These are phyloP conservation scores for Acanthamoeba culbertsoni DNA, from an alignment of 208 protist species.

Conservation along the genomic window DNA sequence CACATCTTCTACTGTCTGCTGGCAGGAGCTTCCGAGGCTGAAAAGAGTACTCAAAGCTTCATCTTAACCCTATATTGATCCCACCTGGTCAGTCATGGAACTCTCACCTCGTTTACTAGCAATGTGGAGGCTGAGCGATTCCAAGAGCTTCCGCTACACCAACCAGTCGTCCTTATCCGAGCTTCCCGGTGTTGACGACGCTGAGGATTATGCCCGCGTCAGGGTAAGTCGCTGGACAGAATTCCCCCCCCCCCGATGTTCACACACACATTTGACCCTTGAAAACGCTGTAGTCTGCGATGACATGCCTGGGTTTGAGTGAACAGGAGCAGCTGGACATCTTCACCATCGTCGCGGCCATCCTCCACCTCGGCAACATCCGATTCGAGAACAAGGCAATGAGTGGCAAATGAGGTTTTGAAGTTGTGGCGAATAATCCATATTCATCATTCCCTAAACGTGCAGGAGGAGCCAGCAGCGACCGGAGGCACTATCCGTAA, in stretches of 20 bases:
- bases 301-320: conserved; percentile 68
- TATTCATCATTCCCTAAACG: too few species aligned
- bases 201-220: conserved; percentile 74
- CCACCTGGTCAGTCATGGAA: background rate
- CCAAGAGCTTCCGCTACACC: conserved; percentile 74
- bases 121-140: conserved; percentile 51
- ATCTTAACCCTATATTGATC: background rate
- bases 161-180: conserved; percentile 68
- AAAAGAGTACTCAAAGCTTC: conserved; percentile 18
- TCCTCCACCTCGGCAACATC: conserved; percentile 86
- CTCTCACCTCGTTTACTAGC: too few species aligned
- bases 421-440: too few species aligned
- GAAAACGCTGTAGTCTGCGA: conserved; percentile 21
- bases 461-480: background rate
- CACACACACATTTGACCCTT: too few species aligned
- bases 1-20: conserved; percentile 88
- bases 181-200: conserved; percentile 79
- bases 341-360: conserved; percentile 74
- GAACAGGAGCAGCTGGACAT: conserved; percentile 69
- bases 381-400: conserved; percentile 72
- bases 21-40: conserved; percentile 66
- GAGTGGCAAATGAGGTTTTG: too few species aligned
- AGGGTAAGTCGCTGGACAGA: background rate
- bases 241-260: too few species aligned
- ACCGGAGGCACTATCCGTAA: background rate